Conservation (phyloP, 306 rosid genomes). For the Lathyrus tuberosus region DNA sequence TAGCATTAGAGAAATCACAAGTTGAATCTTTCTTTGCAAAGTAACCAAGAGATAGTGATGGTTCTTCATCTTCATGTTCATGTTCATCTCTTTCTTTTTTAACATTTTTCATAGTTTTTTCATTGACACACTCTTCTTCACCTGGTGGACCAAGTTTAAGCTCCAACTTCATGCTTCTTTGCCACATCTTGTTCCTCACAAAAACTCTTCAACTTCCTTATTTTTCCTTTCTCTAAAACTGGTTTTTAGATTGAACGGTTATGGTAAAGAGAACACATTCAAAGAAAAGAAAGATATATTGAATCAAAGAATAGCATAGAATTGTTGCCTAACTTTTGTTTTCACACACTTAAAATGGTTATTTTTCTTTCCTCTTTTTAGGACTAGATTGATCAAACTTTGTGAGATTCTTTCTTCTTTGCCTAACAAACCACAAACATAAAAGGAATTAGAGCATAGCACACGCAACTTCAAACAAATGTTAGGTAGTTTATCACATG, state of each 20-base stretch:
- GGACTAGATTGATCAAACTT: slow-evolving; percentile 25
- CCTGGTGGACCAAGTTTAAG: slow-evolving; percentile 95
- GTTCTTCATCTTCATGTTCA: not conserved
- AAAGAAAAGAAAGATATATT: slow-evolving; percentile 16
- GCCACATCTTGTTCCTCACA: slow-evolving; percentile 36
- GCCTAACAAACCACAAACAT: slow-evolving; percentile 49
- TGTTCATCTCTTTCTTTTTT: slow-evolving; percentile 44
- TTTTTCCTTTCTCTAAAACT: slow-evolving; percentile 10
- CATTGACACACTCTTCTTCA: slow-evolving; percentile 55
- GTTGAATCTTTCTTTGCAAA: too few species aligned
- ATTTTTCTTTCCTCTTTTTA: slow-evolving; percentile 31
- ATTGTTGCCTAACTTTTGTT: slow-evolving; percentile 7
- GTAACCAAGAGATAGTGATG: not conserved
- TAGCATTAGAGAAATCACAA: not conserved
- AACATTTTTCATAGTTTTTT: slow-evolving; percentile 22
- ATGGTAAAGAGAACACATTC: slow-evolving; percentile 27
- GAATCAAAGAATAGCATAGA: not conserved
- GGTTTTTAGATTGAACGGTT: slow-evolving; percentile 11
- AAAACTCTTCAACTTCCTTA: slow-evolving; percentile 8
- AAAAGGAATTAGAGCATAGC: slow-evolving; percentile 51
- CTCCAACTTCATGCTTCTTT: slow-evolving; percentile 63
- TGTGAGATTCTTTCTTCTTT: slow-evolving; percentile 62
- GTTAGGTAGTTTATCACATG: slow-evolving; percentile 60
- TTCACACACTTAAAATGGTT: slow-evolving; percentile 47
- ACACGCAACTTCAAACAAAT: slow-evolving; percentile 63